Conservation (phyloP, 306 rosid genomes). For the Casuarina glauca region DNA sequence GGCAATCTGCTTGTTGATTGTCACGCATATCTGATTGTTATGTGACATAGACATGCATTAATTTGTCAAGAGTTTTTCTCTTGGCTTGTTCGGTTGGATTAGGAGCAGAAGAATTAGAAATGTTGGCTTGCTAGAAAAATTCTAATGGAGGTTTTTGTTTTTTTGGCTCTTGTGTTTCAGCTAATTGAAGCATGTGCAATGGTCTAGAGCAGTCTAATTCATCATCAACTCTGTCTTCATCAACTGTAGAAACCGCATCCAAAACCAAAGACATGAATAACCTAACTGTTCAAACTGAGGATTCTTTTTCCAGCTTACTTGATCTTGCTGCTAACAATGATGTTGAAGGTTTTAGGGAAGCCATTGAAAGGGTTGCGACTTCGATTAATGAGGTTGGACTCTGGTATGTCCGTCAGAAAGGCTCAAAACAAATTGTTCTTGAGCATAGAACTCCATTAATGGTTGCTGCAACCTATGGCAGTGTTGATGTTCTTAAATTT, state of each 20-base stretch:
- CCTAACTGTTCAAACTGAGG: slow-evolving; percentile 51
- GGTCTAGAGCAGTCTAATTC: slow-evolving; percentile 65
- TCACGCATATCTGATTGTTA: background rate
- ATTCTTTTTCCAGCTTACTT: slow-evolving; percentile 60
- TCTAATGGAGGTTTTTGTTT: background rate
- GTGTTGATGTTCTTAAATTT: slow-evolving; percentile 66
- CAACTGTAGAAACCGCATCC: slow-evolving; percentile 43
- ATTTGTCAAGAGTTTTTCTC: background rate
- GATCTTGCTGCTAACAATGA: slow-evolving; percentile 88
- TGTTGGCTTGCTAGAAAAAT: background rate
- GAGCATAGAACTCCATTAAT: slow-evolving; percentile 81
- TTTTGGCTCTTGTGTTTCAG: slow-evolving; percentile 24
- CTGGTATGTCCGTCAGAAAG: slow-evolving; percentile 75
- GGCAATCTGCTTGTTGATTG: background rate
- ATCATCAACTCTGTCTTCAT: slow-evolving; percentile 34
- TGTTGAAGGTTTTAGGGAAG: slow-evolving; percentile 56
- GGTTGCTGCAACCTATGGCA: slow-evolving; percentile 89
- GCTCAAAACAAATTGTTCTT: slow-evolving; percentile 67
- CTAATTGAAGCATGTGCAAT: slow-evolving; percentile 64
- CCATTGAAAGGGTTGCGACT: slow-evolving; percentile 47
- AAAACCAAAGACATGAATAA: slow-evolving; percentile 56
- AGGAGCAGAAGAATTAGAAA: background rate
- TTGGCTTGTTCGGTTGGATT: background rate
- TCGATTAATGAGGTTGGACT: slow-evolving; percentile 56
- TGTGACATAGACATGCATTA: background rate